phyloP scores from a whole-genome alignment of 345 rosid species.

The Anastatica hierochuntica region DNA sequence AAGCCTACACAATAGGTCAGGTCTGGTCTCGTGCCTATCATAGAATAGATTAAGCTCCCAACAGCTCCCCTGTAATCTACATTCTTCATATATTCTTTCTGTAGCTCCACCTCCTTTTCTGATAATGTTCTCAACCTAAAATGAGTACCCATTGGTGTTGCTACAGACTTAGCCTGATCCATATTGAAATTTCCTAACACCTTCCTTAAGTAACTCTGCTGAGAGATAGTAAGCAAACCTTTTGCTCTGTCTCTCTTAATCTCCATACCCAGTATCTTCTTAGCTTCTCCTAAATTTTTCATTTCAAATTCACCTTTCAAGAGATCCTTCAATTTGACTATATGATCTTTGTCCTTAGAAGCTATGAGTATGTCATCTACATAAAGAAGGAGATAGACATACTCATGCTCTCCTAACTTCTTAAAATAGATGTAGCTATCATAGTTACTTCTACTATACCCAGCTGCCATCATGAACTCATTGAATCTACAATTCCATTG shows the following conservation, averaged over 20 bases:
- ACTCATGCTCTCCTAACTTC: neutral
- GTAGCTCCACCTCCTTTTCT: neutral
- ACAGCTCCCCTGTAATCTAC: neutral
- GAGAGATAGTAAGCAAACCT: neutral
- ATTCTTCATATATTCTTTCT: neutral
- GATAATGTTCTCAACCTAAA: neutral
- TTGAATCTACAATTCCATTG: no score
- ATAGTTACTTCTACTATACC: neutral
- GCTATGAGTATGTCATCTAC: neutral
- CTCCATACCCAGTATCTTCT: neutral
- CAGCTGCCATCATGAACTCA: neutral
- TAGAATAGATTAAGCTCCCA: neutral
- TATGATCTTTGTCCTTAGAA: neutral
- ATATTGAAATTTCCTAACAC: neutral
- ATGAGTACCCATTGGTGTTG: neutral
- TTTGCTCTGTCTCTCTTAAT: neutral
- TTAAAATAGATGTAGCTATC: neutral
- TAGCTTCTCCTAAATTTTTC: neutral
- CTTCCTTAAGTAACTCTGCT: neutral
- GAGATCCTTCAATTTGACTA: neutral
- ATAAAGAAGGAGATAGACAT: neutral
- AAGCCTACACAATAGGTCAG: neutral
- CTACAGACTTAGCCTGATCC: neutral
- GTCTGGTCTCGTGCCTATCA: neutral
- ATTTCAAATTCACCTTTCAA: neutral